A percentile compares a stretch with the other conserved stretches of the same genome.
phyloP scores from a whole-genome alignment of 768 basidiomycete species.

The Sarcodon aspratus region DNA sequence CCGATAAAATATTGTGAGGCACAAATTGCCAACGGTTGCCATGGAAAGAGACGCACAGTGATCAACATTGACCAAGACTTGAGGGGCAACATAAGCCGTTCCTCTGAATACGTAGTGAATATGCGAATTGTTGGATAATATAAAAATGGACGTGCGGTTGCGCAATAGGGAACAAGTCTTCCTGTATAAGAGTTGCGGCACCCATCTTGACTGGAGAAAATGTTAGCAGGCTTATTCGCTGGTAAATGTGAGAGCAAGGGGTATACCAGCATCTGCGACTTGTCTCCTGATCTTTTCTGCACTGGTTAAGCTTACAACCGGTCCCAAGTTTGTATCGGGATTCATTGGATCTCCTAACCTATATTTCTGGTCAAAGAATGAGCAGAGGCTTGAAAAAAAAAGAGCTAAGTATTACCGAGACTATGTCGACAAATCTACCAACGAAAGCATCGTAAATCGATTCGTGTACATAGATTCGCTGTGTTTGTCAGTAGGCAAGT shows the following conservation, averaged over 20 bases:
- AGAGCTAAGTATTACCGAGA: conserved; percentile 37
- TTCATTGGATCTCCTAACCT: conserved; percentile 80
- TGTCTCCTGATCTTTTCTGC: conserved; percentile 83
- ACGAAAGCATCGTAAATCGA: conserved; percentile 75
- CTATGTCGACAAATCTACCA: conserved; percentile 53
- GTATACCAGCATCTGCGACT: conserved; percentile 68
- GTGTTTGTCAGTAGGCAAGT: not conserved
- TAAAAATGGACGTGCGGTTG: conserved; percentile 37
- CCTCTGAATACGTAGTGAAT: conserved; percentile 32
- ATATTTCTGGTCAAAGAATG: conserved; percentile 40
- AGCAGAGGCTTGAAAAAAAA: not conserved
- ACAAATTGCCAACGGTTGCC: not conserved
- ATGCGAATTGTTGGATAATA: not conserved
- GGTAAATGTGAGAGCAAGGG: not conserved
- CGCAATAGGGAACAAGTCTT: conserved; percentile 54
- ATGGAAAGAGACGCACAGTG: conserved; percentile 48
- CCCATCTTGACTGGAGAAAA: conserved; percentile 52
- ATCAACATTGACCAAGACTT: conserved; percentile 81
- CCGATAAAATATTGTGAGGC: conserved; percentile 2
- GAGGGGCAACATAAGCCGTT: conserved; percentile 82
- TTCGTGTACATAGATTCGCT: conserved; percentile 94
- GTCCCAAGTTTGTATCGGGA: conserved; percentile 72
- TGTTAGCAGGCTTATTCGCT: not conserved
- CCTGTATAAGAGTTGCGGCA: conserved; percentile 65
- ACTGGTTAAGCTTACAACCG: conserved; percentile 83